Base-by-base conservation (phyloP, 495 filamentous ascomycete species). In the Friedmanniomyces simplex region DNA sequence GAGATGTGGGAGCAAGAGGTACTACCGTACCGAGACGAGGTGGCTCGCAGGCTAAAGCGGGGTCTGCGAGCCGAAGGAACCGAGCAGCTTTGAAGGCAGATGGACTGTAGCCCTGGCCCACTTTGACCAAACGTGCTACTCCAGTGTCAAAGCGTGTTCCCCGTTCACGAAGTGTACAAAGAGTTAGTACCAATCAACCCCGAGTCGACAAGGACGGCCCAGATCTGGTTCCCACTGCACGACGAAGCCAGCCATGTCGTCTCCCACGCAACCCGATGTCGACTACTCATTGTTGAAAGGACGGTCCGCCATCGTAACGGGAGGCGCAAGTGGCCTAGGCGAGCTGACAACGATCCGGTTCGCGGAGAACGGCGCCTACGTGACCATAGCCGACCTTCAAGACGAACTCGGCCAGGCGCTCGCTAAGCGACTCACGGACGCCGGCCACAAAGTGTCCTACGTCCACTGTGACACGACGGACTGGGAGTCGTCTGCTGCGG, bases 241-340 rank as follows among this genome's bases (percentile, higher is more conserved):
- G n/a, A n/a, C n/a, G n/a, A n/a, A n/a, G n/a, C n/a, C n/a, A n/a
- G n/a, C n/a, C 16, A 47, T 47, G 43, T 11, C 48, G 1, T 14
- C 54, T 3, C 30, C 60, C 24, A 24, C 58, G 6, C 46, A 58
- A 21, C 20, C 60, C 47, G 52, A 61, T 22, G 18, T 54, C 37
- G 57, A 57, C 21, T 37, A 37, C 34, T 37, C 34, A 8, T 50
- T 45, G 5, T 58, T 64, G 26, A 61, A 54, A 41, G 56, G 30
- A 10, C 58, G 55, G 26, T 57, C 60, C 6, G 53, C 62, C 34
- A 28, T 66, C 52, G 46, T 66, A 5, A 66, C 63, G 28, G 63
- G 63, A 21, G 62, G 59, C 16, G 62, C 62, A 14, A 42, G 24
- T 11, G 62, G 62, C 43, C 43, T 65, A 37, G 62, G 62, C 26